Base-by-base conservation (phyloP, 352 stramenopile genomes). In the Chrysophaeum taylorii region DNA sequence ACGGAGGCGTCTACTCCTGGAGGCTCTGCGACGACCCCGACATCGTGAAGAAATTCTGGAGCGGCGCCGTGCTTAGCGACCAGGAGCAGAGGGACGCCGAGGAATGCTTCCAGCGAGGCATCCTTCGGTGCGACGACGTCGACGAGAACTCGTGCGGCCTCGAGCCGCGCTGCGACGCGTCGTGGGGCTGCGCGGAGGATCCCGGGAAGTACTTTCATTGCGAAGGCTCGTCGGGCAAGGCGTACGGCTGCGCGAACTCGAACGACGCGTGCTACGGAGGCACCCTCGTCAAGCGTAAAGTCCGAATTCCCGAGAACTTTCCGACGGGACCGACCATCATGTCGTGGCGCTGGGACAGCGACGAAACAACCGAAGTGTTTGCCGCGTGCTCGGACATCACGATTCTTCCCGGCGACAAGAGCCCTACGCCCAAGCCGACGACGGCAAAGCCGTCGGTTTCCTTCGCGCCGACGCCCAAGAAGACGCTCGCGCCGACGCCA, bases 91-190 rank as follows among this genome's bases (percentile, higher is more conserved):
- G n/a, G n/a, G 57, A 5, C 33, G 9, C 25, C 25, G 52, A 63
- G 52, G 27, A 9, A 4, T 66, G 57, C 57, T 66, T 66, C 57
- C 57, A 66, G 36, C 57, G 57, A 9, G 57, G 57, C 36, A 27
- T 9, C 1, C 57, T 66, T 9, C 57, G 57, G 2, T 66, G 57
- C 57, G 57, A 66, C 57, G 35, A 7, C 57, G n/a, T n/a, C n/a
- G 9, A 9, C 16, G 57, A 36, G 23, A 2, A 42, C 5, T 31
- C 41, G 33, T 66, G 57, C 57, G 18, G 12, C 57, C 33, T 45
- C 33, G 57, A 27, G 33, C 2, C 23, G 16, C 12, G 2, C 14
- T 66, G 57, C 57, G 53, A 25, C 33, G n/a, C 1, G 16, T 23
- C 41, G 33, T 66, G 57, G 57, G 57, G 25, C 2, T 31, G 12